Percentiles rank a stretch among this genome's conserved stretches.
These are phyloP conservation scores for Alternaria metachromatica DNA, from an alignment of 2,329 filamentous ascomycete genomes.

Conservation along the genomic window DNA sequence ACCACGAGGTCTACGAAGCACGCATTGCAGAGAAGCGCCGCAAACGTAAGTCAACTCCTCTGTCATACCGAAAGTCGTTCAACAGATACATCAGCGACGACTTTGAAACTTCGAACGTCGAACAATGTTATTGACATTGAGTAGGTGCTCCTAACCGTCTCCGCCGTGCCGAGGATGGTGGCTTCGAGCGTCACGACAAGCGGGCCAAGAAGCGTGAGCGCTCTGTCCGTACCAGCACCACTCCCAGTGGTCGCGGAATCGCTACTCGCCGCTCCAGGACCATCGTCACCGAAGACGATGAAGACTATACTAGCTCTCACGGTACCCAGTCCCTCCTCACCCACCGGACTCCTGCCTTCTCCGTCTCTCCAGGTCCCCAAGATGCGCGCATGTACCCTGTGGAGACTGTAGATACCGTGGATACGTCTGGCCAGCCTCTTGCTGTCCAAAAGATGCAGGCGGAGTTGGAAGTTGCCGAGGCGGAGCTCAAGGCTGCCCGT, in stretches of 20 bases:
- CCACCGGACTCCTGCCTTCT: constrained; percentile 14
- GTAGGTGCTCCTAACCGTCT: constrained; percentile 29
- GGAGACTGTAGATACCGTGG: constrained; percentile 7
- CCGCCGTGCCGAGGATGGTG: constrained; percentile 33
- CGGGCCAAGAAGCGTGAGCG: constrained; percentile 8
- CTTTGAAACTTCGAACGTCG: not conserved
- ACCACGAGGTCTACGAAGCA: constrained; percentile 39
- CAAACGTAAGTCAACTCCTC: constrained; percentile 26
- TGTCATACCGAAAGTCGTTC: not conserved
- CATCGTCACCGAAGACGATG: constrained; percentile 21
- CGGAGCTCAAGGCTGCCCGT: constrained; percentile 37
- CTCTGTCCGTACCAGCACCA: constrained; percentile 15
- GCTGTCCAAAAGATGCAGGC: constrained; percentile 35
- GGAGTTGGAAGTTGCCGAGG: constrained; percentile 42
- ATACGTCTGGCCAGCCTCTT: constrained; percentile 24
- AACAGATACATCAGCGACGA: not conserved
- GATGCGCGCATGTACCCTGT: constrained; percentile 1
- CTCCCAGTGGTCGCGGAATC: constrained; percentile 1
- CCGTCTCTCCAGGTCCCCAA: constrained; percentile 14
- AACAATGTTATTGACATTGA: constrained; percentile 5
- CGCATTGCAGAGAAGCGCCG: constrained; percentile 33
- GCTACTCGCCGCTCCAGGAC: not conserved
- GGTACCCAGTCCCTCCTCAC: not conserved
- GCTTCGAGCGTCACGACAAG: constrained; percentile 36
- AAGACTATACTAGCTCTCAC: constrained; percentile 8